phyloP scores from a whole-genome alignment of 495 filamentous ascomycete genomes.

The Aspergillus incahuasiensis region DNA sequence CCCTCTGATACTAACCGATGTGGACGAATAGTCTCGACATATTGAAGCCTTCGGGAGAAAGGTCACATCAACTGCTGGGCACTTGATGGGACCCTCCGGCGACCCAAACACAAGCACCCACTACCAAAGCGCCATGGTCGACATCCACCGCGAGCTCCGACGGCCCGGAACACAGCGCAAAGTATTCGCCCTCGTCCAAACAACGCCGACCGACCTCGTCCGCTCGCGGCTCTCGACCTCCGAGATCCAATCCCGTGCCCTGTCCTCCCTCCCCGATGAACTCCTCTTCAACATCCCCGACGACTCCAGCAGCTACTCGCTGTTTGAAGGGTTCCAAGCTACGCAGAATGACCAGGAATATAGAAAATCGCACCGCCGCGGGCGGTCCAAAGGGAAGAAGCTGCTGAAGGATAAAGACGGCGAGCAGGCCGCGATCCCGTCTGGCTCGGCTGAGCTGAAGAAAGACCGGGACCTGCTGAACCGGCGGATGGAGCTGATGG shows the following conservation, averaged over 20 bases:
- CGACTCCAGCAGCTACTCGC: constrained; percentile 74
- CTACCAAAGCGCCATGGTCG: constrained; percentile 83
- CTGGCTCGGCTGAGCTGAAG: constrained; percentile 63
- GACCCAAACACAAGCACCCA: constrained; percentile 51
- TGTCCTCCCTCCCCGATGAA: constrained; percentile 86
- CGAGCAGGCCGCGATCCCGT: constrained; percentile 47
- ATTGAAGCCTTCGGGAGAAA: constrained; percentile 92
- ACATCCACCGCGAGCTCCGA: constrained; percentile 82
- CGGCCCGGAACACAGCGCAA: constrained; percentile 78
- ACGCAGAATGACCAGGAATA: constrained; percentile 61
- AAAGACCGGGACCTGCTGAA: constrained; percentile 71
- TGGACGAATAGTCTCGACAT: constrained; percentile 64
- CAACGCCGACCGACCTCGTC: constrained; percentile 85
- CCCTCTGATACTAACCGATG: background rate
- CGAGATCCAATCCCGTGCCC: constrained; percentile 92
- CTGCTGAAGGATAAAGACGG: constrained; percentile 59
- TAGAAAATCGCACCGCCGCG: constrained; percentile 62
- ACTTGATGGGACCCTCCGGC: constrained; percentile 69
- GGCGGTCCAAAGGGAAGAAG: constrained; percentile 66
- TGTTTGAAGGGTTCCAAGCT: constrained; percentile 96
- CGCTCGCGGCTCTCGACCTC: constrained; percentile 84
- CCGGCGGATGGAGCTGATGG: constrained; percentile 84
- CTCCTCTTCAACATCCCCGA: constrained; percentile 84
- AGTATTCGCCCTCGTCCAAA: constrained; percentile 83
- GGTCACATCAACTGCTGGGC: constrained; percentile 88